A percentile compares a stretch with the other conserved stretches of the same genome.
Evolutionary conservation across 2,329 filamentous ascomycete genomes (phyloP).

Genomic region (Chaetomium strumarium): DNA sequence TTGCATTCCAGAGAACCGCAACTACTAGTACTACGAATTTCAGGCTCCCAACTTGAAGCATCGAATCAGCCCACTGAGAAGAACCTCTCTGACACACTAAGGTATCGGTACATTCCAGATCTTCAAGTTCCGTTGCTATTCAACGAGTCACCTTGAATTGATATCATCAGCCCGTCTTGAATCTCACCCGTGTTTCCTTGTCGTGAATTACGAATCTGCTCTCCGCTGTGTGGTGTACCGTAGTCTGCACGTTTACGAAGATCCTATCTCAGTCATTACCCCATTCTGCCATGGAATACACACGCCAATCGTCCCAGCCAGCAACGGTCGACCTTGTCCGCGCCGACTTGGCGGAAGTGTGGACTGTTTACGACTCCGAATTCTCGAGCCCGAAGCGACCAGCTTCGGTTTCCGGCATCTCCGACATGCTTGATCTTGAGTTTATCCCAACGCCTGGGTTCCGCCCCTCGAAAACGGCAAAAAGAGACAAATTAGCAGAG

Average conservation of each 20-base stretch:
- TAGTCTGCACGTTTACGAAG: not conserved
- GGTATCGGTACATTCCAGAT: no score
- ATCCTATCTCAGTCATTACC: not conserved
- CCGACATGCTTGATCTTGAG: constrained; percentile 13
- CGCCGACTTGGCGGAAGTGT: constrained; percentile 13
- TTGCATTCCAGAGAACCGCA: no score
- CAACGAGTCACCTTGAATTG: not conserved
- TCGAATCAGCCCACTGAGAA: no score
- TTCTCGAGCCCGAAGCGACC: not conserved
- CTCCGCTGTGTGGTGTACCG: not conserved
- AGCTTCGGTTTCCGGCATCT: not conserved
- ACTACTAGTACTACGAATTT: no score
- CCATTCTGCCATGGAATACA: not conserved
- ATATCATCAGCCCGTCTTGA: not conserved
- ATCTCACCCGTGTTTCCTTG: not conserved
- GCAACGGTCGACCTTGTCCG: constrained; percentile 10
- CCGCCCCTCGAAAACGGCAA: not conserved
- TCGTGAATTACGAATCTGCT: no score
- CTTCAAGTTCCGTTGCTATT: no score
- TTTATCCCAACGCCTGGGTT: not conserved
- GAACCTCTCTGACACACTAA: no score
- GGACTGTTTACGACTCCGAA: constrained; percentile 1
- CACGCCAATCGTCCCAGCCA: constrained; percentile 8
- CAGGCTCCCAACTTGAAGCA: no score
- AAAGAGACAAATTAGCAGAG: constrained; percentile 1